Percentiles rank a stretch among this genome's conserved stretches.
These are phyloP conservation scores for Cadophora sp. DNA, from an alignment of 2,329 filamentous ascomycete genomes.

Conservation along the genomic window DNA sequence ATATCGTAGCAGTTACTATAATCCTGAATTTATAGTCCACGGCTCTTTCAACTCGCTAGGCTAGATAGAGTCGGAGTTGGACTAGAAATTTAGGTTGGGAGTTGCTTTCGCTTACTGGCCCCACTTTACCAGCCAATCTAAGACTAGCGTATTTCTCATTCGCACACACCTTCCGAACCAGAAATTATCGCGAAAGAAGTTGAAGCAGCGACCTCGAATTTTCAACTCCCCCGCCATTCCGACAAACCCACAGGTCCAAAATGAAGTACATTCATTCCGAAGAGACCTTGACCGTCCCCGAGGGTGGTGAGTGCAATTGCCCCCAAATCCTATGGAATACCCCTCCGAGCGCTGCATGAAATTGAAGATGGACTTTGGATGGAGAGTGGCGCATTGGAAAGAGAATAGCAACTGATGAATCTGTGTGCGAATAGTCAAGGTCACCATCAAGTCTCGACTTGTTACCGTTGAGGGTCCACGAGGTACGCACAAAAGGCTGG, in stretches of 20 bases:
- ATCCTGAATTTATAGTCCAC: not conserved
- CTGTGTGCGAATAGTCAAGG: slow-evolving; percentile 76
- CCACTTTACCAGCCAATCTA: not conserved
- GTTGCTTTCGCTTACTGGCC: not conserved
- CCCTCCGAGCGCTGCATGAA: slow-evolving; percentile 9
- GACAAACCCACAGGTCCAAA: slow-evolving; percentile 60
- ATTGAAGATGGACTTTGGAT: slow-evolving; percentile 25
- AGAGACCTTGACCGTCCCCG: slow-evolving; percentile 94
- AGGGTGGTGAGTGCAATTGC: slow-evolving; percentile 79
- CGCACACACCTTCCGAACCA: slow-evolving; percentile 14
- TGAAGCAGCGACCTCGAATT: slow-evolving; percentile 27
- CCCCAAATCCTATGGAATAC: slow-evolving; percentile 1
- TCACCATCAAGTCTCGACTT: slow-evolving; percentile 94
- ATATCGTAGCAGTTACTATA: too few species aligned
- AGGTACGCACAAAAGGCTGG: slow-evolving; percentile 61
- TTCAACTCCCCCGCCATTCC: slow-evolving; percentile 34
- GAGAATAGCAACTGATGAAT: slow-evolving; percentile 46
- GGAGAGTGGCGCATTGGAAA: slow-evolving; percentile 23
- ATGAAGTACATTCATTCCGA: slow-evolving; percentile 99
- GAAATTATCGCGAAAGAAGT: slow-evolving; percentile 20
- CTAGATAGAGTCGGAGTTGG: too few species aligned
- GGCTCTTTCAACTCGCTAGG: not conserved
- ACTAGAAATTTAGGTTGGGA: not conserved
- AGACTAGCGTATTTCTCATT: not conserved
- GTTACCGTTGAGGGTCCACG: slow-evolving; percentile 97